Evolutionary conservation across 331 rosid genomes (phyloP).

Genomic region (Quercus tomentella): DNA sequence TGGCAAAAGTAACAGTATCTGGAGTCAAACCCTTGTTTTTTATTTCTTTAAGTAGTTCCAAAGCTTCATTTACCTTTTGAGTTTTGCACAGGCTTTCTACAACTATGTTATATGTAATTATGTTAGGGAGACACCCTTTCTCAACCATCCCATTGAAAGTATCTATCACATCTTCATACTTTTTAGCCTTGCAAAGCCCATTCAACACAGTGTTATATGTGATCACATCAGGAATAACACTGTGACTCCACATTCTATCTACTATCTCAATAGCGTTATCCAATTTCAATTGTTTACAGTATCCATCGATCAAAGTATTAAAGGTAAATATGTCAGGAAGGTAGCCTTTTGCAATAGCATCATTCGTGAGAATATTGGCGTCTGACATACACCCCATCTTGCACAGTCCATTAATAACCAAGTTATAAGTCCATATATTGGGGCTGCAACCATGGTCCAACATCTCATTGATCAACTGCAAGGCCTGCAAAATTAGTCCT

Average conservation of each 20-base stretch:
- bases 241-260: slow-evolving; percentile 69
- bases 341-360: slow-evolving; percentile 71
- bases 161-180: slow-evolving; percentile 54
- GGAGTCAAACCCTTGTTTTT: slow-evolving; percentile 54
- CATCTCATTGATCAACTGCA: slow-evolving; percentile 82
- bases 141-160: slow-evolving; percentile 67
- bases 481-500: slow-evolving; percentile 79
- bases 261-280: slow-evolving; percentile 58
- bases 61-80: slow-evolving; percentile 56
- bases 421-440: slow-evolving; percentile 71
- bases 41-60: slow-evolving; percentile 59
- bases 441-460: slow-evolving; percentile 62
- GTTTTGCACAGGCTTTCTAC: slow-evolving; percentile 80
- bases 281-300: slow-evolving; percentile 66
- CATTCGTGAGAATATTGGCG: slow-evolving; percentile 60
- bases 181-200: slow-evolving; percentile 86
- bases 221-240: slow-evolving; percentile 85
- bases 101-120: slow-evolving; percentile 67
- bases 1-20: slow-evolving; percentile 66
- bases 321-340: slow-evolving; percentile 83
- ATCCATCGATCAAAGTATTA: slow-evolving; percentile 85
- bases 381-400: slow-evolving; percentile 84
- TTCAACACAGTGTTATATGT: slow-evolving; percentile 79
- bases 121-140: slow-evolving; percentile 66
- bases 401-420: slow-evolving; percentile 79